Conservation (phyloP, 2,329 filamentous ascomycete genomes). For the Xylariaceae sp. region DNA sequence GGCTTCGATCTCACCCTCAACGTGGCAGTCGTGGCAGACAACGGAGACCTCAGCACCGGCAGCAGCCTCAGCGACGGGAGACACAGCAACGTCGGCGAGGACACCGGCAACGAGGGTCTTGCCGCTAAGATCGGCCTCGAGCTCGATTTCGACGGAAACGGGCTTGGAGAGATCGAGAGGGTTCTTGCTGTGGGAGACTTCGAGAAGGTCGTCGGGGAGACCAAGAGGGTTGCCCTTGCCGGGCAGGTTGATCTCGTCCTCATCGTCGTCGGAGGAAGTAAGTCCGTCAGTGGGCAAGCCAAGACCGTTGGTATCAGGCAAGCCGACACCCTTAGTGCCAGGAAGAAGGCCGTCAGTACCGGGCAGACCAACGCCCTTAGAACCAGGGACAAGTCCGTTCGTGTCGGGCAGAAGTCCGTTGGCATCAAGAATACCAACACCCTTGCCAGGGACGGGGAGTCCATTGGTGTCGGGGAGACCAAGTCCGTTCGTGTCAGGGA, state of each 20-base stretch:
- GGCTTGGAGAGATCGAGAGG: constrained; percentile 22
- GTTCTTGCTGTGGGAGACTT: constrained; percentile 8
- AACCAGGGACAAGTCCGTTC: neutral
- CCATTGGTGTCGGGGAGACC: neutral
- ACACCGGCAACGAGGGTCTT: constrained; percentile 27
- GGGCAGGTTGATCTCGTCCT: neutral
- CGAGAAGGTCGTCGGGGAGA: constrained; percentile 7
- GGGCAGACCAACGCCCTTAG: neutral
- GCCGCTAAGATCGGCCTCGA: constrained; percentile 27
- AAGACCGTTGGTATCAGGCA: neutral
- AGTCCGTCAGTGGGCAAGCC: constrained; percentile 15
- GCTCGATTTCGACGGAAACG: constrained; percentile 23
- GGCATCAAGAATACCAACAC: neutral
- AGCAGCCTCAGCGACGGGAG: constrained; percentile 34
- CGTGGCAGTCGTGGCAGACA: constrained; percentile 45
- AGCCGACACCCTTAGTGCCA: neutral
- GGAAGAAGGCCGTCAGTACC: neutral
- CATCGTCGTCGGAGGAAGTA: neutral
- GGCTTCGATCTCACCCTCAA: constrained; percentile 44
- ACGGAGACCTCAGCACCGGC: constrained; percentile 32
- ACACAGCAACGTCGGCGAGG: constrained; percentile 33
- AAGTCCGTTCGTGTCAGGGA: neutral
- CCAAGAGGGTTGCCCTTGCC: neutral
- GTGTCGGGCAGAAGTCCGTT: neutral
- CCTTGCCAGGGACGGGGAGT: neutral